A percentile compares a stretch with the other conserved stretches of the same genome.
Evolutionary conservation across 2,329 filamentous ascomycete species (phyloP).

Genomic region (Diaporthe nobilis): DNA sequence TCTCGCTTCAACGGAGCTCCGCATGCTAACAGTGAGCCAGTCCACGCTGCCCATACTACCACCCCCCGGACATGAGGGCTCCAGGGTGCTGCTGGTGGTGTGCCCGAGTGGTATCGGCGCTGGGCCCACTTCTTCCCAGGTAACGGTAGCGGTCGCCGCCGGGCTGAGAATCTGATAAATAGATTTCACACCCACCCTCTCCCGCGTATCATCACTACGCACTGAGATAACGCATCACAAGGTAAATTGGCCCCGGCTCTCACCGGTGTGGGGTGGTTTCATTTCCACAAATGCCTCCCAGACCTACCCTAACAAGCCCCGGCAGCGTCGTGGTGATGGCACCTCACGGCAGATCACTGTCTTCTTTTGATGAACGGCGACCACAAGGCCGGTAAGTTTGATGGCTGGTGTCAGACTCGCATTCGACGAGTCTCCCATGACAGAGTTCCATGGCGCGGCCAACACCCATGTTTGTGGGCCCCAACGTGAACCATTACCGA

Average conservation of each 20-base stretch:
- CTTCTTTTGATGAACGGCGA: slow-evolving; percentile 25
- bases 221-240: slow-evolving; percentile 36
- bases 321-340: slow-evolving; percentile 22
- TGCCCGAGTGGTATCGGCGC: slow-evolving; percentile 22
- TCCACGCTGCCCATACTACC: neutral
- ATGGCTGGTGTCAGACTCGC: slow-evolving; percentile 4
- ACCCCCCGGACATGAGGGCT: slow-evolving; percentile 13
- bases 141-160: slow-evolving; percentile 25
- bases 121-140: slow-evolving; percentile 20
- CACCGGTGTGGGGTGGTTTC: slow-evolving; percentile 42
- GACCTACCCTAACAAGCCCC: slow-evolving; percentile 14
- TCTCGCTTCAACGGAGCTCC: slow-evolving; percentile 12
- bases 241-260: slow-evolving; percentile 38
- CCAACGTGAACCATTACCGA: neutral
- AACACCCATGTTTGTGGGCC: neutral
- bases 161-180: slow-evolving; percentile 31
- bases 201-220: slow-evolving; percentile 19
- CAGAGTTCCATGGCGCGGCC: neutral
- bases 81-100: neutral
- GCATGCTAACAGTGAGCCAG: neutral
- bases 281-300: slow-evolving; percentile 32
- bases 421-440: slow-evolving; percentile 1
- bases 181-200: slow-evolving; percentile 16
- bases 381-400: slow-evolving; percentile 23
- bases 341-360: slow-evolving; percentile 28